Conservation (phyloP, 2,329 filamentous ascomycete genomes). For the Cercospora citrullina region DNA sequence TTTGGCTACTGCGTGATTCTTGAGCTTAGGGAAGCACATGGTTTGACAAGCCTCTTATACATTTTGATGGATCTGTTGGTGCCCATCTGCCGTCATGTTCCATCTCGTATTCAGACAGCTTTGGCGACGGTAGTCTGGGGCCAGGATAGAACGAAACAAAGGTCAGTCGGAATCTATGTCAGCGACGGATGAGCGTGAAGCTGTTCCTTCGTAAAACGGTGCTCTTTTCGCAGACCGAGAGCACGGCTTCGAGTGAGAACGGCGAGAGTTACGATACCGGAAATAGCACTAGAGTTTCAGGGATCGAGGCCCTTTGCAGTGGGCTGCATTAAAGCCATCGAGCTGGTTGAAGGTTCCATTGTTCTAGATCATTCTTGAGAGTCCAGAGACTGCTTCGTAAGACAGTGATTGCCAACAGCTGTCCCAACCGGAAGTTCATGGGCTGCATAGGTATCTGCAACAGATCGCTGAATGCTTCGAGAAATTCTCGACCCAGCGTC, state of each 20-base stretch:
- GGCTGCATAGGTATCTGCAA: not conserved
- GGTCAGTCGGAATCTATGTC: not conserved
- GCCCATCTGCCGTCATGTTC: not conserved
- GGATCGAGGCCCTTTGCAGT: not conserved
- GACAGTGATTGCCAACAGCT: not conserved
- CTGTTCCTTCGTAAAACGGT: not conserved
- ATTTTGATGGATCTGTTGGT: not conserved
- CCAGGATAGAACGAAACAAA: not conserved
- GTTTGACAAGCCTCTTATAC: not conserved
- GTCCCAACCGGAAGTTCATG: not conserved
- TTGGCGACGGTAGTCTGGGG: not conserved
- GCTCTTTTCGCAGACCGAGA: not conserved
- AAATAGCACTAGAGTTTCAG: not conserved
- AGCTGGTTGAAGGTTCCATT: not conserved
- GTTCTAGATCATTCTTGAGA: not conserved
- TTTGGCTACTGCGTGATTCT: not conserved
- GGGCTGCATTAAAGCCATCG: not conserved
- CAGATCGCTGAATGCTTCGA: not conserved
- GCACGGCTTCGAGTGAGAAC: not conserved
- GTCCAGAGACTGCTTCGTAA: not conserved
- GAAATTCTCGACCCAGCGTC: not conserved
- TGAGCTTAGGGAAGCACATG: not conserved
- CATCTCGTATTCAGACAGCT: not conserved
- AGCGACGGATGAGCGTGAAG: not conserved
- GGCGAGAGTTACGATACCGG: not conserved